Evolutionary conservation across 345 rosid species (phyloP).

Genomic region (Populus euphratica): DNA sequence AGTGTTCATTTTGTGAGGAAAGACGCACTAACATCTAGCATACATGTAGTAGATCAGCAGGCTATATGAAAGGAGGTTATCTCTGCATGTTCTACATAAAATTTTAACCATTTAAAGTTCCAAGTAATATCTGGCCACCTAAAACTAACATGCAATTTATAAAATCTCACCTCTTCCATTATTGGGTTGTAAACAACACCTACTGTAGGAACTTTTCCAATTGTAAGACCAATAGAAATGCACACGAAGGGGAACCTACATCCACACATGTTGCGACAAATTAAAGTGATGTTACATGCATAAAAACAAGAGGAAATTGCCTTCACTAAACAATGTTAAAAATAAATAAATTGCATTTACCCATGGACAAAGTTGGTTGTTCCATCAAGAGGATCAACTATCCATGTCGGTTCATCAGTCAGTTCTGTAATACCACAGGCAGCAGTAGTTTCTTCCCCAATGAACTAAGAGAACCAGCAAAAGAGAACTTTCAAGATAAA

Average conservation of each 20-base stretch:
- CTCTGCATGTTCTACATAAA: neutral
- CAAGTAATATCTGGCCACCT: neutral
- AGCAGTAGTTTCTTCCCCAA: slow-evolving; percentile 97
- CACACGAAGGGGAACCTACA: slow-evolving; percentile 86
- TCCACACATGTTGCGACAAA: slow-evolving; percentile 6
- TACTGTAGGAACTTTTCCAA: slow-evolving; percentile 69
- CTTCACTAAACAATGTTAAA: slow-evolving; percentile 2
- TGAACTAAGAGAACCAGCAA: slow-evolving; percentile 49
- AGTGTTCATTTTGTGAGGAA: neutral
- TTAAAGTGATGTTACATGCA: neutral
- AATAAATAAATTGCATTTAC: slow-evolving; percentile 30
- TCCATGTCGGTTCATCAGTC: slow-evolving; percentile 97
- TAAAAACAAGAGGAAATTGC: slow-evolving; percentile 5
- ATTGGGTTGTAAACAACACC: slow-evolving; percentile 96
- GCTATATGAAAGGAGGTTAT: neutral
- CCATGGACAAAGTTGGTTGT: slow-evolving; percentile 97
- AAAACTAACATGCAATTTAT: neutral
- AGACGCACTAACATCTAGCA: neutral
- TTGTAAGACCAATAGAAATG: slow-evolving; percentile 89
- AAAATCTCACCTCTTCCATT: slow-evolving; percentile 71
- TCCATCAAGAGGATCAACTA: slow-evolving; percentile 99
- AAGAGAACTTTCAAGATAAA: neutral
- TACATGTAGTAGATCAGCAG: neutral
- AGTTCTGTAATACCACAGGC: slow-evolving; percentile 65
- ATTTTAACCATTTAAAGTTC: neutral